Evolutionary conservation across 768 basidiomycete genomes (phyloP).

Genomic region (Collybia sp.): DNA sequence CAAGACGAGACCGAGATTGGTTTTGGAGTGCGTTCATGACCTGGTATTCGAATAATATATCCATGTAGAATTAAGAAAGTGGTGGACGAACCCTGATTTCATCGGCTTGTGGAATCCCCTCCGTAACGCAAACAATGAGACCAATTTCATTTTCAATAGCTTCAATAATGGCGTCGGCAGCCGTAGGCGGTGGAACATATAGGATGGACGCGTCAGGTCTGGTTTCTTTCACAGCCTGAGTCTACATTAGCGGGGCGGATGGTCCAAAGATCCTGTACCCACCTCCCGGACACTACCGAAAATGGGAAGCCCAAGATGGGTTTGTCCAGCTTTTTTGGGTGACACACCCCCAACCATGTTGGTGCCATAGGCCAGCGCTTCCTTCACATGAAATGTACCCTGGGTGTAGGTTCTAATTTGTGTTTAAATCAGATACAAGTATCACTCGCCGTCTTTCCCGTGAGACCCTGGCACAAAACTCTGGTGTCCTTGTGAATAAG

Average conservation of each 20-base stretch:
- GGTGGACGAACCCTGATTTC: conserved; percentile 73
- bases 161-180: conserved; percentile 97
- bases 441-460: conserved; percentile 84
- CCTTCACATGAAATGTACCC: conserved; percentile 96
- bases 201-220: conserved; percentile 92
- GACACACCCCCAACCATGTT: conserved; percentile 98
- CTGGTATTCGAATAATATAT: conserved; percentile 30
- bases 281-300: conserved; percentile 93
- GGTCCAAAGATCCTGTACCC: conserved; percentile 11
- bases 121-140: conserved; percentile 96
- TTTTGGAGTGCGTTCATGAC: conserved; percentile 91
- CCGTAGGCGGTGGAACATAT: conserved; percentile 96
- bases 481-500: conserved; percentile 92
- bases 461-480: conserved; percentile 88
- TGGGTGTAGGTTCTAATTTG: conserved; percentile 18
- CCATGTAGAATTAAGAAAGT: neutral
- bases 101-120: conserved; percentile 97
- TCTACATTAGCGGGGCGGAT: neutral
- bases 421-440: conserved; percentile 1
- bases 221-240: conserved; percentile 80
- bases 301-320: conserved; percentile 91
- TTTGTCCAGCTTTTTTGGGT: conserved; percentile 93
- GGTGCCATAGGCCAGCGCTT: conserved; percentile 93
- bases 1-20: conserved; percentile 92
- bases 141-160: conserved; percentile 98